Conservation (phyloP, 306 rosid species). For the Quercus parvula region DNA sequence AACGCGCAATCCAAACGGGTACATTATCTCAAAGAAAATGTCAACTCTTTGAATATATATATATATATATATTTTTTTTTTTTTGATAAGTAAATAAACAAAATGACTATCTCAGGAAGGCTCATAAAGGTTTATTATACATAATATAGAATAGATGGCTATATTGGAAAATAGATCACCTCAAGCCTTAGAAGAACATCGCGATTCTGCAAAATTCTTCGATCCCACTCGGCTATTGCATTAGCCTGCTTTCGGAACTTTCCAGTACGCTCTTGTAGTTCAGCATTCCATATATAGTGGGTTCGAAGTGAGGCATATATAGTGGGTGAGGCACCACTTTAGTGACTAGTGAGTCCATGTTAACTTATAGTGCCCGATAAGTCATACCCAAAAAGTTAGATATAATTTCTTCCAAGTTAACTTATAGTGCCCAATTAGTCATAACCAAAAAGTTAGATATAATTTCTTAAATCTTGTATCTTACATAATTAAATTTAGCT, state of each 20-base stretch:
- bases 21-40: background rate
- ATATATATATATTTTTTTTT: too few relatives aligned
- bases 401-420: too few relatives aligned
- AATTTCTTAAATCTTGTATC: too few relatives aligned
- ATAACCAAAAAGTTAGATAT: too few relatives aligned
- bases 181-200: constrained; percentile 79
- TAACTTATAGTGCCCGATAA: too few relatives aligned
- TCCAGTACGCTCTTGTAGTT: constrained; percentile 93
- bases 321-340: too few relatives aligned
- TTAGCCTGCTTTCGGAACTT: constrained; percentile 93
- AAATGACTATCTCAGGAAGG: background rate
- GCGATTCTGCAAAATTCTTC: constrained; percentile 84
- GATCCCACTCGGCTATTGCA: constrained; percentile 93
- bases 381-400: too few relatives aligned
- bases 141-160: background rate
- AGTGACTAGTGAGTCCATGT: too few relatives aligned
- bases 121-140: constrained; percentile 1
- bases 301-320: too few relatives aligned
- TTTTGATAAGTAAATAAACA: background rate
- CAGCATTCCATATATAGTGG: constrained; percentile 55
- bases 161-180: constrained; percentile 37
- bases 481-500: too few relatives aligned
- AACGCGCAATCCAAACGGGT: too few relatives aligned
- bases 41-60: background rate
- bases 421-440: too few relatives aligned